Evolutionary conservation across 345 rosid species (phyloP).

Genomic region (Salix brachista): DNA sequence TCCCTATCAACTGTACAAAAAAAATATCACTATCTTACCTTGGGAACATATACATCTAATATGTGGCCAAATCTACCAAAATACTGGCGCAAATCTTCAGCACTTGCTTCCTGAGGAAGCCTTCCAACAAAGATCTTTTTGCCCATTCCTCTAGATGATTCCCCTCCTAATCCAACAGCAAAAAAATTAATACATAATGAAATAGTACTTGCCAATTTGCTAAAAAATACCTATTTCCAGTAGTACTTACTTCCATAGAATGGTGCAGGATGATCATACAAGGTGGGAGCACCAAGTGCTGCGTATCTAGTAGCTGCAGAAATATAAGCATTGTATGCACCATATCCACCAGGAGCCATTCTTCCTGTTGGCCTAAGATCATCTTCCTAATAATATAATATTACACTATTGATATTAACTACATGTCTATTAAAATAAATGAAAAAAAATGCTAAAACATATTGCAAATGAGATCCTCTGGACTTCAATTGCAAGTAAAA

Average conservation of each 20-base stretch:
- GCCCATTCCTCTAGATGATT: slow-evolving; percentile 67
- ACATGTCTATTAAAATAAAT: neutral
- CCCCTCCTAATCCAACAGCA: slow-evolving; percentile 51
- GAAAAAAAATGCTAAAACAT: neutral
- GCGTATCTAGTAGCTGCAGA: slow-evolving; percentile 97
- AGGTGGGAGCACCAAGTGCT: slow-evolving; percentile 85
- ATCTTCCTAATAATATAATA: slow-evolving; percentile 56
- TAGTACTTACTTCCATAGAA: slow-evolving; percentile 73
- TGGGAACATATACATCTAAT: slow-evolving; percentile 87
- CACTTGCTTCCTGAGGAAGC: slow-evolving; percentile 92
- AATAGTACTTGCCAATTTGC: neutral
- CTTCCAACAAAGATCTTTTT: slow-evolving; percentile 94
- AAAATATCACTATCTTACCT: slow-evolving; percentile 26
- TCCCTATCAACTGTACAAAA: neutral
- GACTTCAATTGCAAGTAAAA: neutral
- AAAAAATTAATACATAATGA: neutral
- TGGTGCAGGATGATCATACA: slow-evolving; percentile 80
- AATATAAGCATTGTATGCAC: slow-evolving; percentile 97
- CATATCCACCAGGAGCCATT: slow-evolving; percentile 74
- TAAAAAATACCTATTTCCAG: neutral
- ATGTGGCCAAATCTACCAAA: slow-evolving; percentile 93
- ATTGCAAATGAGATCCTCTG: neutral
- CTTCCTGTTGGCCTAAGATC: slow-evolving; percentile 71
- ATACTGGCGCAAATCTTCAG: slow-evolving; percentile 77
- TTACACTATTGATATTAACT: neutral